Evolutionary conservation across 805 yeast species (phyloP), one percentile per base, ranked within the genome.

Genomic region (Saturnispora quitensis): DNA sequence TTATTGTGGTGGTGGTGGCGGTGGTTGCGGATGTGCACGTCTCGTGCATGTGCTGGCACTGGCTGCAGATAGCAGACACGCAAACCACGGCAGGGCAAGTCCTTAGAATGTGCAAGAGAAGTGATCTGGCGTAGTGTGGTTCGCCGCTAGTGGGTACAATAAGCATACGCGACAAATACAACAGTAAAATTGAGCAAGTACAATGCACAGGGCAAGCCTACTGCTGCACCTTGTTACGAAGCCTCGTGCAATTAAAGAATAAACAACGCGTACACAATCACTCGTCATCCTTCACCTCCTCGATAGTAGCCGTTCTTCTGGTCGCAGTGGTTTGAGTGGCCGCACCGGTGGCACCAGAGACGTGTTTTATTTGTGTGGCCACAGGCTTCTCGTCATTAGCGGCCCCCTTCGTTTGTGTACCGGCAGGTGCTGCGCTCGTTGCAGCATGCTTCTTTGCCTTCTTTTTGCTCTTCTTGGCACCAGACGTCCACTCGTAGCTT

Each of bases 401-500:
- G 4, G 22, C 25, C 25, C 18, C 22, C 42, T 17, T 38, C 12
- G 34, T 31, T 36, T n/a, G 40, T 9, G 12, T 36, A 22, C 5
- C 17, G 25, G n/a, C 45, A 25, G n/a, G 8, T 20, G 9, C 33
- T 13, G 17, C 33, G 13, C 15, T 6, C 46, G 10, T 24, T n/a
- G 46, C 38, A 6, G 38, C 38, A 2, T 42, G 20, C 7, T 43
- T 28, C 10, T 45, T 47, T 22, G 43, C 43, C 17, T 42, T 34
- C 28, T 51, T 28, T 50, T 56, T 55, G 15, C 55, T 51, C 45
- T 62, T 59, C 28, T 59, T 62, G 17, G 56, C 58, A 27, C 28
- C 67, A 22, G 63, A 68, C 47, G 72, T 88, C 86, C 89, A 89
- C 3, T 82, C 93, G 63, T 86, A 93, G n/a, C 84, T 58, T 4